phyloP scores from a whole-genome alignment of 2,329 filamentous ascomycete genomes.

The Monilinia fructigena region DNA sequence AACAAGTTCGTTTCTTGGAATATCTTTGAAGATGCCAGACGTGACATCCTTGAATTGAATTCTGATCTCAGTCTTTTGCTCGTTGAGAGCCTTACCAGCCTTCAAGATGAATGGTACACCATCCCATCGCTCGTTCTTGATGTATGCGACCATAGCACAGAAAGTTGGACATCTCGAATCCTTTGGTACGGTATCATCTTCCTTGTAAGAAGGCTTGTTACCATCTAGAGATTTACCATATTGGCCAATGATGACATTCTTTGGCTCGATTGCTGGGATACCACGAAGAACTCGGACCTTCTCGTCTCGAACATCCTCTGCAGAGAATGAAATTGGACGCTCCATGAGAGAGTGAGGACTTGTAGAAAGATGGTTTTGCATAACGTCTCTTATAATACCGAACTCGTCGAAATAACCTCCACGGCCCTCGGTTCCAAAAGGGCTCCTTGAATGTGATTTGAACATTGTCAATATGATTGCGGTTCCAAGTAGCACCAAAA shows the following conservation, averaged over 20 bases:
- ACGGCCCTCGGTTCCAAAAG: slow-evolving; percentile 95
- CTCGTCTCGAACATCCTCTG: slow-evolving; percentile 97
- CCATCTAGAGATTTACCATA: slow-evolving; percentile 96
- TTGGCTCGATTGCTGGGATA: slow-evolving; percentile 93
- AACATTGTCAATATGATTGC: slow-evolving; percentile 98
- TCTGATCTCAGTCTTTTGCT: slow-evolving; percentile 99
- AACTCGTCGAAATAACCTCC: slow-evolving; percentile 99
- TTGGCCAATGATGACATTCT: slow-evolving; percentile 99
- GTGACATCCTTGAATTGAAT: slow-evolving; percentile 99
- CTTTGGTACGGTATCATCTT: slow-evolving; percentile 97
- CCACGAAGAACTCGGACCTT: slow-evolving; percentile 94
- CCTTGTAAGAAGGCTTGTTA: slow-evolving; percentile 95
- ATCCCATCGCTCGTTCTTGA: slow-evolving; percentile 99
- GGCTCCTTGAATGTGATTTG: slow-evolving; percentile 99
- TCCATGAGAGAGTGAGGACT: slow-evolving; percentile 95
- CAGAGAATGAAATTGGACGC: slow-evolving; percentile 94
- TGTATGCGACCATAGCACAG: slow-evolving; percentile 94
- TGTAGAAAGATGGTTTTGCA: slow-evolving; percentile 98
- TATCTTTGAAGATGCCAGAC: slow-evolving; percentile 99
- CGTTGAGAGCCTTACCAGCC: slow-evolving; percentile 96
- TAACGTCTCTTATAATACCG: slow-evolving; percentile 97
- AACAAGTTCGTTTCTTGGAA: slow-evolving; percentile 97
- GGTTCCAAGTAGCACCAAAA: slow-evolving; percentile 97
- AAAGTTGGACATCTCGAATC: slow-evolving; percentile 97
- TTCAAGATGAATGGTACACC: slow-evolving; percentile 99